Percentiles rank a stretch among this genome's conserved stretches.
phyloP scores from a whole-genome alignment of 306 rosid species.

The Malus sylvestris region DNA sequence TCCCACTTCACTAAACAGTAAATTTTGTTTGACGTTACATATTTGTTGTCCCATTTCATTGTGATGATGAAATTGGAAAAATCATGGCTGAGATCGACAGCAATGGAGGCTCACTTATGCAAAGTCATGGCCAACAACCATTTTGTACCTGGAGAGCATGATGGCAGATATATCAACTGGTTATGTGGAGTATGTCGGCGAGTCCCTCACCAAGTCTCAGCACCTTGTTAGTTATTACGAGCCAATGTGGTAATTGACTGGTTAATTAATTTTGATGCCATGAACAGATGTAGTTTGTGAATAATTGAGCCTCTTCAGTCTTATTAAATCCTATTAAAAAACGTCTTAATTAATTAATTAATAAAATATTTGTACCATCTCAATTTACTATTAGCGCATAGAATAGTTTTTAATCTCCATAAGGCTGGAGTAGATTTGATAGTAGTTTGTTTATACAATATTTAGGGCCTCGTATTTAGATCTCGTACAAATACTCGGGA shows the following conservation, averaged over 20 bases:
- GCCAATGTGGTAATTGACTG: background rate
- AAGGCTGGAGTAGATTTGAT: background rate
- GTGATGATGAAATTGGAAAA: slow-evolving; percentile 11
- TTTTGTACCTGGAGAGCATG: slow-evolving; percentile 28
- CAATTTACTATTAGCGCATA: background rate
- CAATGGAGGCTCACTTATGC: background rate
- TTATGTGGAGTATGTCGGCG: slow-evolving; percentile 32
- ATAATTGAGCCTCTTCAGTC: too few relatives aligned
- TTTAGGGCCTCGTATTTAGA: too few relatives aligned
- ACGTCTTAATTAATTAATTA: background rate
- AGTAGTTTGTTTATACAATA: background rate
- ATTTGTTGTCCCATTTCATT: slow-evolving; percentile 11
- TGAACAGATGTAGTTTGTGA: background rate
- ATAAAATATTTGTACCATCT: background rate
- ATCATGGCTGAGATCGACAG: slow-evolving; percentile 11
- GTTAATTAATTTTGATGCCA: background rate
- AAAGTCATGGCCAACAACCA: slow-evolving; percentile 36
- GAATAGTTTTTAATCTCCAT: background rate
- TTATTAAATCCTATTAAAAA: too few relatives aligned
- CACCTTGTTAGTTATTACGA: background rate
- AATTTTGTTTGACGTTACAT: background rate
- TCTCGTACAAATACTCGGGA: too few relatives aligned
- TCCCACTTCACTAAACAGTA: slow-evolving; percentile 59
- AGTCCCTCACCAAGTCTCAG: slow-evolving; percentile 22
- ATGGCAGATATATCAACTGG: background rate